Evolutionary conservation across 495 filamentous ascomycete genomes (phyloP).

Genomic region (Halenospora varia): DNA sequence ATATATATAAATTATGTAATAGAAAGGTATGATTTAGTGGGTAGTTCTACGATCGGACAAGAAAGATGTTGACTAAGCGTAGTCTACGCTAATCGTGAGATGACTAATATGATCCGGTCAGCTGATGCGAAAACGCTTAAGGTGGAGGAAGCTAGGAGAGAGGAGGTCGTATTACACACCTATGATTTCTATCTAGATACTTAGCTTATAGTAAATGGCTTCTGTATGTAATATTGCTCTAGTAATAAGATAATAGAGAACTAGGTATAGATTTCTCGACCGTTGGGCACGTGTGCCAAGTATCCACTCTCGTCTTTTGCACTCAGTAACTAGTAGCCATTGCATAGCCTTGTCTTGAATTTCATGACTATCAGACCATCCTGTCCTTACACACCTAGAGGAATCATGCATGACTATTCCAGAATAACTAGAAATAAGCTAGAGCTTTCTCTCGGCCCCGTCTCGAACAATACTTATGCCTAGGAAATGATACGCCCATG

Average conservation of each 20-base stretch:
- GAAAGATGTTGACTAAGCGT: slow-evolving; percentile 3
- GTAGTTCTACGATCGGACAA: slow-evolving; percentile 1
- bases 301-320: neutral
- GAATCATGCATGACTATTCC: neutral
- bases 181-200: slow-evolving; percentile 3
- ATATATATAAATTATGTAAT: too few species aligned
- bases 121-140: slow-evolving; percentile 1
- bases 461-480: neutral
- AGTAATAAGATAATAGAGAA: neutral
- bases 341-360: neutral
- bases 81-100: slow-evolving; percentile 2
- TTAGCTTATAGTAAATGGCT: slow-evolving; percentile 4
- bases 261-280: neutral
- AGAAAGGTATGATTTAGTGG: too few species aligned
- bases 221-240: neutral
- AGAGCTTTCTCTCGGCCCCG: neutral
- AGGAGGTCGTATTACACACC: slow-evolving; percentile 4
- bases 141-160: slow-evolving; percentile 2
- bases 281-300: neutral
- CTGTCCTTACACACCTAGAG: neutral
- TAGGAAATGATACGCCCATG: neutral
- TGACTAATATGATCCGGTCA: slow-evolving; percentile 2
- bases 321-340: neutral
- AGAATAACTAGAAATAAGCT: neutral
- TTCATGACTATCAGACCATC: neutral